Evolutionary conservation across 2,329 filamentous ascomycete species (phyloP), one percentile per base, ranked within the genome.

Genomic region (Ceratocystis cubensis): DNA sequence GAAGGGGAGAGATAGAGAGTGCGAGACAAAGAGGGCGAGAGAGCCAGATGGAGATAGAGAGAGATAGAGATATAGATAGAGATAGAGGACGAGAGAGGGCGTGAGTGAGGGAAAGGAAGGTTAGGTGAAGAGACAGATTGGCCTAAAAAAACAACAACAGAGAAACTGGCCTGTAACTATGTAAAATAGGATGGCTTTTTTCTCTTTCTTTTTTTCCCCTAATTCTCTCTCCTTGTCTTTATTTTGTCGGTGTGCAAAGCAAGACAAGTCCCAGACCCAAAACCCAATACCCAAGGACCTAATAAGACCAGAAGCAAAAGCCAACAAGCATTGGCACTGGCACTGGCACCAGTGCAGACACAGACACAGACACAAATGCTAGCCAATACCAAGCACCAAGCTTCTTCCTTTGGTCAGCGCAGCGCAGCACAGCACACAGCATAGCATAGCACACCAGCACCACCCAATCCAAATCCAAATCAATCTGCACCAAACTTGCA

Each of bases 211-310:
- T 20, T 48, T 48, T 17, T 50, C 46, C 20, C 20, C 33, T 57
- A 57, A 30, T 57, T 57, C 50, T 30, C 22, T 57, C 50, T 57
- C 25, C 22, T 57, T 7, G 22, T 17, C 20, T 57, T 22, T 3
- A 13, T 37, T 57, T 57, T 57, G 50, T 57, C 50, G 50, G 50
- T 57, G 50, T 28, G 50, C 50, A 57, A 56, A 48, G n/a, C 33
- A 37, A 37, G 33, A 22, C 46, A 20, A 15, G 10, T 37, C 30
- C 33, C 33, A 37, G 33, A 37, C 33, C 33, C 33, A 37, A 37
- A 10, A 37, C 33, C 33, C 33, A 37, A 37, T 37, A 37, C 33
- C 33, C 33, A 37, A 37, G 33, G 33, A 37, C 33, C 33, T 37
- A 37, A 37, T 37, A 37, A 37, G 17, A 50, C 15, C n/a, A 50